phyloP scores from a whole-genome alignment of 2,329 filamentous ascomycete genomes.

The Sporothrix globosa region DNA sequence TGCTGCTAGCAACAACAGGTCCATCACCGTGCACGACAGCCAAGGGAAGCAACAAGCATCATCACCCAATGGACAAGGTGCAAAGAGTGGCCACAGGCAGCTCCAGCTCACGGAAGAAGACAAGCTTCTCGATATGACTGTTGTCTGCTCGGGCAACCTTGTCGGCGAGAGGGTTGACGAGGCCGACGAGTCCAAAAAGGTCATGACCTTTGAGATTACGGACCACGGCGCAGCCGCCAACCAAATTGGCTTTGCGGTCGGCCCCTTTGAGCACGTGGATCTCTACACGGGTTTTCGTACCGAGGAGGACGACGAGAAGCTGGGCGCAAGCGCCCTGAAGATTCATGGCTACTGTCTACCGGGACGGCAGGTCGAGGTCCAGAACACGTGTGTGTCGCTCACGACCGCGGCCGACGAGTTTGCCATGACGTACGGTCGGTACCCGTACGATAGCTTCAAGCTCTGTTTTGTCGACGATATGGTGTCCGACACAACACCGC shows the following conservation, averaged over 20 bases:
- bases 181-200: conserved; percentile 79
- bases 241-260: conserved; percentile 90
- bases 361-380: conserved; percentile 76
- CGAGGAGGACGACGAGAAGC: conserved; percentile 86
- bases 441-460: conserved; percentile 90
- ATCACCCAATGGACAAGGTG: conserved; percentile 34
- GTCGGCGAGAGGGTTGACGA: conserved; percentile 80
- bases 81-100: conserved; percentile 39
- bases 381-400: conserved; percentile 83
- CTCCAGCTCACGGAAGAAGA: conserved; percentile 70
- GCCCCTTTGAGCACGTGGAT: conserved; percentile 92
- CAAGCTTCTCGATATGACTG: conserved; percentile 82
- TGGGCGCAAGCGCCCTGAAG: conserved; percentile 84
- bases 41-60: conserved; percentile 43
- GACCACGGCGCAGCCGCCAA: conserved; percentile 73
- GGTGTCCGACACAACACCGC: conserved; percentile 70
- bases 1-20: conserved; percentile 36
- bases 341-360: conserved; percentile 92
- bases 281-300: conserved; percentile 82
- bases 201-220: conserved; percentile 73
- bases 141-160: conserved; percentile 87
- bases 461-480: conserved; percentile 93
- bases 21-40: conserved; percentile 17
- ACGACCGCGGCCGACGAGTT: conserved; percentile 90
- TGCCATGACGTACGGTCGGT: conserved; percentile 83